A percentile compares a stretch with the other conserved stretches of the same genome.
Evolutionary conservation across 371 early-diverging fungal species (phyloP).

Genomic region (Rhizopus sp.): DNA sequence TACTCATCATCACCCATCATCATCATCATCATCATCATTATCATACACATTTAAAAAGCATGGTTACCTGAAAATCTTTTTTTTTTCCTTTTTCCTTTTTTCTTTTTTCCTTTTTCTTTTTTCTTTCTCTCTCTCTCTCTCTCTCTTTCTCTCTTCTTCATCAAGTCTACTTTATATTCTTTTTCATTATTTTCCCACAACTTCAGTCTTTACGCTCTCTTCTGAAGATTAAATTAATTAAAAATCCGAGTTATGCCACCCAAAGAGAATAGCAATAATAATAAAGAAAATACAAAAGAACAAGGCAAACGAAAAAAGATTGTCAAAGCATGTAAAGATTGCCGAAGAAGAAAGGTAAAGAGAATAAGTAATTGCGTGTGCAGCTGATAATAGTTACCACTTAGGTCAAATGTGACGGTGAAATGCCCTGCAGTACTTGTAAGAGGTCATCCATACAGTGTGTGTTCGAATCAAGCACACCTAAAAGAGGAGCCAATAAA

Average conservation of each 20-base stretch:
- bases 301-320: constrained; percentile 29
- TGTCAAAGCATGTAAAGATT: constrained; percentile 34
- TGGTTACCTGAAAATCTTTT: constrained; percentile 6
- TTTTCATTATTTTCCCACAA: not conserved
- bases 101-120: constrained; percentile 7
- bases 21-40: constrained; percentile 1
- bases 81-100: constrained; percentile 7
- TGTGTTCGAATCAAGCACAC: constrained; percentile 31
- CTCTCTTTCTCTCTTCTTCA: constrained; percentile 5
- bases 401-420: constrained; percentile 37
- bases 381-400: too few species aligned
- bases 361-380: constrained; percentile 1
- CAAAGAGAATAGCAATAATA: constrained; percentile 17
- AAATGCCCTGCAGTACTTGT: constrained; percentile 29
- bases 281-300: constrained; percentile 5
- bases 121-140: constrained; percentile 7
- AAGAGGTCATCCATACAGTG: constrained; percentile 27
- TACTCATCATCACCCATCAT: too few species aligned
- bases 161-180: constrained; percentile 3
- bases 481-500: constrained; percentile 29
- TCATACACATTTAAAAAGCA: constrained; percentile 11
- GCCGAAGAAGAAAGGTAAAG: constrained; percentile 29
- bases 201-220: too few species aligned
- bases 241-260: constrained; percentile 13
- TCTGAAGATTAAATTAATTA: not conserved